Base-by-base conservation (phyloP, 768 basidiomycete genomes). In the Multifurca ochricompacta region DNA sequence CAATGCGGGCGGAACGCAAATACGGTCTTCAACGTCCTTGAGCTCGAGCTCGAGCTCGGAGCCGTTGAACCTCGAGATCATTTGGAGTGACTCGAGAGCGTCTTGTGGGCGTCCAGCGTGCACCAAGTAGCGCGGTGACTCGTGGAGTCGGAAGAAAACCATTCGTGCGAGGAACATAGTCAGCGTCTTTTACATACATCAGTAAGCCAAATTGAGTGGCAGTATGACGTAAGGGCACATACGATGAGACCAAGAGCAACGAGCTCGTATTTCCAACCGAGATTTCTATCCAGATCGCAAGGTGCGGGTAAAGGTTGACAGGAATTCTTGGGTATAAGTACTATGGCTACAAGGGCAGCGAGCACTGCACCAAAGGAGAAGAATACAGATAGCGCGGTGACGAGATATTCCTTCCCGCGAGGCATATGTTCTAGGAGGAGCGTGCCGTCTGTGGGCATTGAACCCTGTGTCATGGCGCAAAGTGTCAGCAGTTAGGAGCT, bases 401-500 rank as follows among this genome's bases (percentile, higher is more conserved):
- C 84, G 28, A 98, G 79, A 66, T 95, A 92, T 63, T 92, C 83
- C 59, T 93, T 91, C n/a, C 80, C 80, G 59, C 85, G 82, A 2
- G 95, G 95, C 74, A 97, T 83, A 63, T 96, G 92, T 64, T 99
- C 95, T 8, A 92, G 75, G 21, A 92, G 77, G 3, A 95, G 80
- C 0, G 92, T 97, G 6, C 94, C 93, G 61, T 97, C 95, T 0
- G 94, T 98, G 1, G 94, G 94, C 91, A 97, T 95, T 39, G 91
- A 85, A 36, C 93, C 86, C 90, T 93, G 51, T 16, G 60, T 67
- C 63, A 67, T 65, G 52, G 68, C 65, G n/a, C n/a, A 11, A 47
- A 10, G 27, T 4, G 7, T 56, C 10, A 34, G 16, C n/a, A 19
- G 18, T 19, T 27, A 19, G 37, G 41, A 39, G n/a, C n/a, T n/a